Evolutionary conservation across 306 rosid genomes (phyloP).

Genomic region (Glycine soja): DNA sequence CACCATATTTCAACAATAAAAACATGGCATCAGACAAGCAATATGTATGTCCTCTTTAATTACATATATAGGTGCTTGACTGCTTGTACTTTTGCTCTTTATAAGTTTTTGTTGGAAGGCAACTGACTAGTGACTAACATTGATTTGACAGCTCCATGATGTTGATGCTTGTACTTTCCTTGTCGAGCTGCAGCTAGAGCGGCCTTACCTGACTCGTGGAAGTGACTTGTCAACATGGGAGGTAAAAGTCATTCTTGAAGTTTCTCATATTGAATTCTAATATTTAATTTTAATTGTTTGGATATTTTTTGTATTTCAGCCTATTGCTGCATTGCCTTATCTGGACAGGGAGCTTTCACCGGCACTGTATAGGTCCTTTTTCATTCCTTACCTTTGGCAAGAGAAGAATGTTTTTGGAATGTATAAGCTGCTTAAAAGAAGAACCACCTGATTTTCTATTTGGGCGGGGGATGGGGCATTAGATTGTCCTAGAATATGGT

Average conservation of each 20-base stretch:
- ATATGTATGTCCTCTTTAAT: conserved; percentile 60
- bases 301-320: conserved; percentile 53
- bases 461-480: neutral
- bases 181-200: conserved; percentile 84
- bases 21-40: conserved; percentile 83
- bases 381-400: conserved; percentile 91
- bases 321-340: conserved; percentile 81
- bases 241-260: conserved; percentile 60
- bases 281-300: neutral
- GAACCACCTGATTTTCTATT: conserved; percentile 50
- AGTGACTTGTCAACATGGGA: conserved; percentile 87
- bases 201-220: conserved; percentile 87
- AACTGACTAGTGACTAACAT: conserved; percentile 41
- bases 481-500: conserved; percentile 10
- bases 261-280: neutral
- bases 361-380: conserved; percentile 82
- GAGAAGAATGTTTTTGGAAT: conserved; percentile 87
- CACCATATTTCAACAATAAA: conserved; percentile 80
- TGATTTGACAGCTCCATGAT: conserved; percentile 69
- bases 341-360: conserved; percentile 95
- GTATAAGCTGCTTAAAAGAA: conserved; percentile 81
- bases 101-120: conserved; percentile 19
- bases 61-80: neutral
- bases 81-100: conserved; percentile 4
- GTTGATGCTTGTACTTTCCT: conserved; percentile 83